These are phyloP conservation scores for Ziziphus jujuba DNA, from an alignment of 306 rosid species.

Conservation along the genomic window DNA sequence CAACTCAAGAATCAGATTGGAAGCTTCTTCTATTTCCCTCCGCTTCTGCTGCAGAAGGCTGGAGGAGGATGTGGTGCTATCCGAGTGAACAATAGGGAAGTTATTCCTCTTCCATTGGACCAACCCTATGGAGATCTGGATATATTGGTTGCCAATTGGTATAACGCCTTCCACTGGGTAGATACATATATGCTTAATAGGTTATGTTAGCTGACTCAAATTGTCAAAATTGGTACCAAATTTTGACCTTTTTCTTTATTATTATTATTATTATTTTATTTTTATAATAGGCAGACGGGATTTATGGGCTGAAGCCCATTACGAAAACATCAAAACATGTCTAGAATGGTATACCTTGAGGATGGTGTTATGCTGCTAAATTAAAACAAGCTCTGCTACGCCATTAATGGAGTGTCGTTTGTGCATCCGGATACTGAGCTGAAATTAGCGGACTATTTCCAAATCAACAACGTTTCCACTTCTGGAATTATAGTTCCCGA, in stretches of 20 bases:
- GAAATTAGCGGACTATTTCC: slow-evolving; percentile 13
- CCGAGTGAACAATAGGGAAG: background rate
- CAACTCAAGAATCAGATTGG: slow-evolving; percentile 13
- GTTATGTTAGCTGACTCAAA: too few species aligned
- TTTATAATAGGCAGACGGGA: slow-evolving; percentile 5
- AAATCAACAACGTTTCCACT: background rate
- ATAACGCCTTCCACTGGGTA: background rate
- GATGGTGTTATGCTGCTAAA: background rate
- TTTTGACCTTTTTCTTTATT: too few species aligned
- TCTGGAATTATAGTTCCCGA: background rate
- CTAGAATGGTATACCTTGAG: background rate
- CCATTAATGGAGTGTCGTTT: slow-evolving; percentile 14
- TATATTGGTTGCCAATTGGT: slow-evolving; percentile 6
- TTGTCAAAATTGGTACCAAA: background rate
- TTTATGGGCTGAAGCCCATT: background rate
- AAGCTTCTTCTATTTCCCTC: slow-evolving; percentile 10
- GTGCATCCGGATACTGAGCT: background rate
- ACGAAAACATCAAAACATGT: background rate
- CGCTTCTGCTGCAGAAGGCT: slow-evolving; percentile 6
- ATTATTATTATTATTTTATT: too few species aligned
- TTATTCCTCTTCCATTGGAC: slow-evolving; percentile 8
- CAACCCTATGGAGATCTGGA: slow-evolving; percentile 2
- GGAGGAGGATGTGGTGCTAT: slow-evolving; percentile 14
- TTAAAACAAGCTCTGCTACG: background rate
- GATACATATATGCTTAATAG: background rate